phyloP scores from a whole-genome alignment of 495 filamentous ascomycete species.

The Filosporella fistucella region DNA sequence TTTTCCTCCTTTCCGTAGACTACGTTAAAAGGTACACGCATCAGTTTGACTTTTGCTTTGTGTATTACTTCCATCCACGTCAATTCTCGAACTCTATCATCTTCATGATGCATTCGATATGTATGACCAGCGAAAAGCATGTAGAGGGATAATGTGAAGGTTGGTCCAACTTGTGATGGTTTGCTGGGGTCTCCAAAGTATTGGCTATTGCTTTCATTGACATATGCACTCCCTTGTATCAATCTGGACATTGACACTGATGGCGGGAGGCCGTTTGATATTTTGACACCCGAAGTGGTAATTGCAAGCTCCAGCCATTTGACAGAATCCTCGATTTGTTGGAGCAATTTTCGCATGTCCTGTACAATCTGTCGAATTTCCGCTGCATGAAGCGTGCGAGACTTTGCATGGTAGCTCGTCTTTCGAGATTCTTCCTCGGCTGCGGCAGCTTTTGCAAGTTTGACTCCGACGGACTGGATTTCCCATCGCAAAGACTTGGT shows the following conservation, averaged over 20 bases:
- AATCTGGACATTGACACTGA: constrained; percentile 88
- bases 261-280: constrained; percentile 72
- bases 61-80: constrained; percentile 98
- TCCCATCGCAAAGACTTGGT: constrained; percentile 86
- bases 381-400: constrained; percentile 21
- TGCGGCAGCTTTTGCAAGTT: constrained; percentile 64
- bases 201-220: constrained; percentile 83
- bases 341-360: constrained; percentile 73
- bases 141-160: constrained; percentile 86
- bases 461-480: constrained; percentile 77
- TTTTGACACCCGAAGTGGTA: constrained; percentile 84
- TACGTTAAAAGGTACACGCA: constrained; percentile 17
- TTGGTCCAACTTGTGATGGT: constrained; percentile 81
- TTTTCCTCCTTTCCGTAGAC: too few species aligned
- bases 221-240: constrained; percentile 88
- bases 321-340: constrained; percentile 85
- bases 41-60: constrained; percentile 80
- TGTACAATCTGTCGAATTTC: constrained; percentile 49
- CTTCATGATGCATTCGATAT: constrained; percentile 50
- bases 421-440: constrained; percentile 57
- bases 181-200: constrained; percentile 60
- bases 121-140: constrained; percentile 91
- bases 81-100: constrained; percentile 41
- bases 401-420: constrained; percentile 41
- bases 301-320: constrained; percentile 94